Conservation (phyloP, 2,329 filamentous ascomycete genomes). For the Xylariaceae sp. region DNA sequence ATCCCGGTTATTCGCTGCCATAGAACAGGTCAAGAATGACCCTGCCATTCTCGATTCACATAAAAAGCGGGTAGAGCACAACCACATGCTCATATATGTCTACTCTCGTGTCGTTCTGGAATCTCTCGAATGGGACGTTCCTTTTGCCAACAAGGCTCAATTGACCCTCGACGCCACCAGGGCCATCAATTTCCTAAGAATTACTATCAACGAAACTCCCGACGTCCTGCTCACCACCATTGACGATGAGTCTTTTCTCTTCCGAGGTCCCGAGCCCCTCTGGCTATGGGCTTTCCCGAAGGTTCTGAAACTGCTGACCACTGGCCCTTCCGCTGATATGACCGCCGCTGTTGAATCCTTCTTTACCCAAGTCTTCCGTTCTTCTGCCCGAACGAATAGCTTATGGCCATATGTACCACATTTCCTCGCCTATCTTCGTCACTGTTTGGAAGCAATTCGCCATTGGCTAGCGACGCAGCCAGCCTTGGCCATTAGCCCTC, state of each 20-base stretch:
- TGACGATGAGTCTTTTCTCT: conserved; percentile 40
- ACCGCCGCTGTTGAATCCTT: conserved; percentile 50
- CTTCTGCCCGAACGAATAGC: conserved; percentile 39
- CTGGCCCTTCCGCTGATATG: conserved; percentile 44
- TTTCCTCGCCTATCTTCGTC: conserved; percentile 47
- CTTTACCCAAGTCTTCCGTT: conserved; percentile 45
- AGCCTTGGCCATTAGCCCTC: conserved; percentile 23
- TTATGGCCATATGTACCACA: conserved; percentile 46
- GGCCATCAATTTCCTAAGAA: conserved; percentile 72
- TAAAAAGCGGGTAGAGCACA: conserved; percentile 68
- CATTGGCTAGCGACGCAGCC: conserved; percentile 24
- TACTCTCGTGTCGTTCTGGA: conserved; percentile 77
- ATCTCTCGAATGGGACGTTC: conserved; percentile 62
- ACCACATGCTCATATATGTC: conserved; percentile 81
- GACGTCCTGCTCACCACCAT: conserved; percentile 54
- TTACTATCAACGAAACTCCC: conserved; percentile 72
- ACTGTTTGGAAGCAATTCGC: conserved; percentile 35
- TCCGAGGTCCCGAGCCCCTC: conserved; percentile 56
- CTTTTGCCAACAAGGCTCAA: conserved; percentile 56
- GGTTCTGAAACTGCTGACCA: conserved; percentile 54
- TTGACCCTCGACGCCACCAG: conserved; percentile 60
- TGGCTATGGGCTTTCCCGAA: conserved; percentile 63
- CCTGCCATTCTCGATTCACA: conserved; percentile 53
- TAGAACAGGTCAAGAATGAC: conserved; percentile 51
- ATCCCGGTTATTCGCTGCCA: conserved; percentile 60